These are phyloP conservation scores for Taiozyma sp. DNA, from an alignment of 1,139 yeast genomes.

Conservation along the genomic window DNA sequence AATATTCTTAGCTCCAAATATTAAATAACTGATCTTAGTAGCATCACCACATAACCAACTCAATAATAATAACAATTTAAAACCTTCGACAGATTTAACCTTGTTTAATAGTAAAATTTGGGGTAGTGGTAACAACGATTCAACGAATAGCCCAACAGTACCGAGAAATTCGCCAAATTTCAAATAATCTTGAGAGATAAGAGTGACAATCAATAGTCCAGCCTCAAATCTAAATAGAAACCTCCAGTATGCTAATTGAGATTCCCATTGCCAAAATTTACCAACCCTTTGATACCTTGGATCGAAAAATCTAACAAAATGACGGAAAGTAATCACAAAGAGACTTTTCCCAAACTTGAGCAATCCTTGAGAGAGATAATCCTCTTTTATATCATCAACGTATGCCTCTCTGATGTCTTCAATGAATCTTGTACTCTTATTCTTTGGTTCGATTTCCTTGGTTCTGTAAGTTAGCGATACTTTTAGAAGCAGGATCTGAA, in stretches of 20 bases:
- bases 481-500: conserved; percentile 61
- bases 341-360: conserved; percentile 10
- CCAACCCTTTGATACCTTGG: conserved; percentile 63
- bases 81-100: conserved; percentile 69
- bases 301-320: conserved; percentile 56
- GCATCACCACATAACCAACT: conserved; percentile 92
- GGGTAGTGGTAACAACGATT: conserved; percentile 82
- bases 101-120: conserved; percentile 74
- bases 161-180: conserved; percentile 61
- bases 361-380: conserved; percentile 2
- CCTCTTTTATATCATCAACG: conserved; percentile 15
- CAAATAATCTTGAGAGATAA: conserved; percentile 35
- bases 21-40: conserved; percentile 66
- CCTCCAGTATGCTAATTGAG: conserved; percentile 58
- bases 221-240: conserved; percentile 49
- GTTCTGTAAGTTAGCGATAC: conserved; percentile 59
- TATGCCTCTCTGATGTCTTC: conserved; percentile 2
- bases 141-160: conserved; percentile 67
- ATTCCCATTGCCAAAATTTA: conserved; percentile 84
- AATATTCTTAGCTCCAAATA: conserved; percentile 68
- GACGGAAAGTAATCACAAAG: conserved; percentile 18
- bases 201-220: conserved; percentile 39
- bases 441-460: conserved; percentile 29
- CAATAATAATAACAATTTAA: conserved; percentile 65
- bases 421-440: conserved; percentile 2